Evolutionary conservation across 1,284 basidiomycete genomes (phyloP).

Genomic region (Ustilago nuda): DNA sequence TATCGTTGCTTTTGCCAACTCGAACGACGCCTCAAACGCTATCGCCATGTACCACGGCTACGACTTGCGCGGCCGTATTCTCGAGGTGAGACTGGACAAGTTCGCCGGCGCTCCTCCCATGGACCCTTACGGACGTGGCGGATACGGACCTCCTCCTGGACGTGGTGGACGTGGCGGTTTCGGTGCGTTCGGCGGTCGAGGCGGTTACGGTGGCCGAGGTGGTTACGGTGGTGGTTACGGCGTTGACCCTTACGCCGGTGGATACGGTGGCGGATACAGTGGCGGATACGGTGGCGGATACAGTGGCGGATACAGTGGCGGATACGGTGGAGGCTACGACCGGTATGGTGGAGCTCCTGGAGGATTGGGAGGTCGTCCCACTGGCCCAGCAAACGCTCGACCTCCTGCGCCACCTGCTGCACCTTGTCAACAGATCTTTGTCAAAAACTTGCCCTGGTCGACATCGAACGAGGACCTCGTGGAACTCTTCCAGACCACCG

Average conservation of each 20-base stretch:
- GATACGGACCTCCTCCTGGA: slow-evolving; percentile 73
- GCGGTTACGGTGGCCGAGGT: slow-evolving; percentile 71
- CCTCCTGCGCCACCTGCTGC: slow-evolving; percentile 72
- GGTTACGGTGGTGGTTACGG: slow-evolving; percentile 66
- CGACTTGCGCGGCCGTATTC: slow-evolving; percentile 57
- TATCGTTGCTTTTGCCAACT: slow-evolving; percentile 93
- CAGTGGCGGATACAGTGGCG: slow-evolving; percentile 63
- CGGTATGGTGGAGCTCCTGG: slow-evolving; percentile 19
- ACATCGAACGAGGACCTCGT: slow-evolving; percentile 99
- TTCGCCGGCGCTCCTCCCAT: slow-evolving; percentile 76
- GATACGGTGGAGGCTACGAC: slow-evolving; percentile 42
- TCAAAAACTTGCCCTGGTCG: slow-evolving; percentile 96
- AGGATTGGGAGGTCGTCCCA: slow-evolving; percentile 22
- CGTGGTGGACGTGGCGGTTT: slow-evolving; percentile 30
- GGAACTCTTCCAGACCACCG: slow-evolving; percentile 97
- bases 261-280: slow-evolving; percentile 31
- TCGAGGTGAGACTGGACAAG: slow-evolving; percentile 74
- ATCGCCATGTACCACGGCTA: slow-evolving; percentile 70
- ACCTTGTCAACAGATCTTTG: slow-evolving; percentile 95
- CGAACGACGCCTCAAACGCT: slow-evolving; percentile 88
- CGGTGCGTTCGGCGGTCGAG: slow-evolving; percentile 12
- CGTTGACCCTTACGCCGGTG: slow-evolving; percentile 68
- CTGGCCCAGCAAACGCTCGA: slow-evolving; percentile 19
- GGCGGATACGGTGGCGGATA: slow-evolving; percentile 68
- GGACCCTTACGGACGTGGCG: slow-evolving; percentile 70